phyloP scores from a whole-genome alignment of 306 rosid genomes.

The Abrus precatorius region DNA sequence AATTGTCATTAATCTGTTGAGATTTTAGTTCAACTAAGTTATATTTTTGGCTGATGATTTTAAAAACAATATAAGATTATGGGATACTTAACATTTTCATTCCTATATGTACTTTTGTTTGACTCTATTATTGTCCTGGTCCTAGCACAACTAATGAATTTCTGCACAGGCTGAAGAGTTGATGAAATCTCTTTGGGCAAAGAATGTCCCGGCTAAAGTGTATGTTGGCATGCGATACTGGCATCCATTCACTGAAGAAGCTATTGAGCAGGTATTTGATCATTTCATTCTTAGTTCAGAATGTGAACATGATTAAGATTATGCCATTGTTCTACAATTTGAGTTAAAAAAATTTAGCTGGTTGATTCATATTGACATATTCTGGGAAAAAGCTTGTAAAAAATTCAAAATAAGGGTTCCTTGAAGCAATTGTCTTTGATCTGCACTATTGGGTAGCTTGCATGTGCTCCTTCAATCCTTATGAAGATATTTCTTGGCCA shows the following conservation, averaged over 20 bases:
- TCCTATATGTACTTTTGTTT: not conserved
- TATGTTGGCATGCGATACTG: slow-evolving; percentile 95
- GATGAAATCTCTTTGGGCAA: slow-evolving; percentile 73
- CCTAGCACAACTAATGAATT: slow-evolving; percentile 12
- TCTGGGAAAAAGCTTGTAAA: slow-evolving; percentile 17
- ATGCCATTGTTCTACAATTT: slow-evolving; percentile 1
- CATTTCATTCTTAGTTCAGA: not conserved
- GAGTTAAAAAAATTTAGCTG: slow-evolving; percentile 31
- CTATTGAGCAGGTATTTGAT: slow-evolving; percentile 73
- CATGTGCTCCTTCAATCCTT: slow-evolving; percentile 13
- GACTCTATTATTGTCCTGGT: not conserved
- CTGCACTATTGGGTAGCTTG: slow-evolving; percentile 22
- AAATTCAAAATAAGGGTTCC: slow-evolving; percentile 18
- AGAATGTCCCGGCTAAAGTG: slow-evolving; percentile 81
- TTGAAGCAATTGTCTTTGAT: slow-evolving; percentile 19
- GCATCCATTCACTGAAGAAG: slow-evolving; percentile 97
- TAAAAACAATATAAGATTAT: not conserved
- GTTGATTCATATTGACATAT: not conserved
- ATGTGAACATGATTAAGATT: slow-evolving; percentile 2
- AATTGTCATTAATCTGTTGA: not conserved
- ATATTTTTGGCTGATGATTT: not conserved
- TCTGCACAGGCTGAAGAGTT: slow-evolving; percentile 70
- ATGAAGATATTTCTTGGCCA: not conserved
- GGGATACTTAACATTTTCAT: slow-evolving; percentile 17
- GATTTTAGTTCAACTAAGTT: slow-evolving; percentile 8